These are phyloP conservation scores for Kwoniella newhampshirensis DNA, from an alignment of 768 basidiomycete species.

Conservation along the genomic window DNA sequence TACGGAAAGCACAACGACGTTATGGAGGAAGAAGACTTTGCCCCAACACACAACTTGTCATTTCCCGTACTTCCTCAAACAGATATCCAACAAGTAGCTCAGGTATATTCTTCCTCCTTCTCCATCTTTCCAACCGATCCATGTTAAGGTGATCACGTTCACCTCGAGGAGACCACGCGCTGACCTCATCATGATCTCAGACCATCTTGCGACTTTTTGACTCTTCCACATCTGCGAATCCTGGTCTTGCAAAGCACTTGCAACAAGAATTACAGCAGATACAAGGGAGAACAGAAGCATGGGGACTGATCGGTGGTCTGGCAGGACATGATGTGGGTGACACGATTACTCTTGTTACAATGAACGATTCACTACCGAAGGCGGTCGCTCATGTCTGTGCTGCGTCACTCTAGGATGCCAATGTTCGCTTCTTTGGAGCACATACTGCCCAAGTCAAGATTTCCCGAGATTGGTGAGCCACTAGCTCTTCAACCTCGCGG, in stretches of 20 bases:
- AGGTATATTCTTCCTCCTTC: conserved; percentile 22
- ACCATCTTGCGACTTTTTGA: conserved; percentile 46
- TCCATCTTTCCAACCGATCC: too few species aligned
- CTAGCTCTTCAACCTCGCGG: background rate
- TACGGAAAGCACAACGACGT: background rate
- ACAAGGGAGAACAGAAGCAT: conserved; percentile 44
- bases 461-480: conserved; percentile 77
- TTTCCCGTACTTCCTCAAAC: conserved; percentile 40
- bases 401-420: conserved; percentile 59
- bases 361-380: too few species aligned
- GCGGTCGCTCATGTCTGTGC: background rate
- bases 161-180: background rate
- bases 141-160: background rate
- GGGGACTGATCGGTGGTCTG: conserved; percentile 50
- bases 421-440: conserved; percentile 92
- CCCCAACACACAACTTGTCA: conserved; percentile 4
- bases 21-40: conserved; percentile 3
- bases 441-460: conserved; percentile 94
- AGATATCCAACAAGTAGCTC: conserved; percentile 42
- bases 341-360: background rate
- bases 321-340: conserved; percentile 39
- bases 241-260: conserved; percentile 40
- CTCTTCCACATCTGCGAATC: conserved; percentile 36
- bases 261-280: conserved; percentile 45
- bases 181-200: conserved; percentile 20